A percentile compares a stretch with the other conserved stretches of the same genome.
Conservation (phyloP, 2,329 filamentous ascomycete species). For the Calonectria fujianensis region DNA sequence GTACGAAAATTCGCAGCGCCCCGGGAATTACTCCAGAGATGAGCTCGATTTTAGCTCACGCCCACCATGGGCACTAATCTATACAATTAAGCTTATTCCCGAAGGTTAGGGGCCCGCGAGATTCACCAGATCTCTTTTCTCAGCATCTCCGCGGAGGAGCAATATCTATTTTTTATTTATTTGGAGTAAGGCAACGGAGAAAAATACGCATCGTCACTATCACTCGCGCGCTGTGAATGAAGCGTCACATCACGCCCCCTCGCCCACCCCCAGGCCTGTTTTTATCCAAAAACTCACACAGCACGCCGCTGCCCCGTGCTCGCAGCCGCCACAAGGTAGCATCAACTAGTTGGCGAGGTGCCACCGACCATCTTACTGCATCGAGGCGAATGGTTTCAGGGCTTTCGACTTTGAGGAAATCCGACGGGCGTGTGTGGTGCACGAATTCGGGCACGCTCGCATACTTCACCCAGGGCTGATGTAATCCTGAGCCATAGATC, state of each 20-base stretch:
- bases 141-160: constrained; percentile 33
- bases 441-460: neutral
- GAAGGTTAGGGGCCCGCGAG: constrained; percentile 14
- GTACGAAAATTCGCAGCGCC: neutral
- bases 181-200: neutral
- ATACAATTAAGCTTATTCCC: constrained; percentile 41
- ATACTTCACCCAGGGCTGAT: neutral
- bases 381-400: constrained; percentile 27
- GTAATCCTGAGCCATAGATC: neutral
- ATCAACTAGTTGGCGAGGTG: constrained; percentile 18
- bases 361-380: constrained; percentile 21
- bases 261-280: neutral
- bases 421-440: neutral
- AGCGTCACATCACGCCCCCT: too few species aligned
- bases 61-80: constrained; percentile 31
- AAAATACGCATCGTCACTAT: neutral
- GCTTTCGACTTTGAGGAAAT: constrained; percentile 3
- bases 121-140: constrained; percentile 20
- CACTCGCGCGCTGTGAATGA: neutral
- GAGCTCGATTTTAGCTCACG: constrained; percentile 36
- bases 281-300: neutral
- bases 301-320: neutral
- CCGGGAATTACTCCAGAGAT: constrained; percentile 12
- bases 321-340: constrained; percentile 21
- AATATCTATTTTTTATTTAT: neutral